A percentile compares a stretch with the other conserved stretches of the same genome.
Conservation (phyloP, 805 yeast species). For the Cyberlindnera bimundalis region DNA sequence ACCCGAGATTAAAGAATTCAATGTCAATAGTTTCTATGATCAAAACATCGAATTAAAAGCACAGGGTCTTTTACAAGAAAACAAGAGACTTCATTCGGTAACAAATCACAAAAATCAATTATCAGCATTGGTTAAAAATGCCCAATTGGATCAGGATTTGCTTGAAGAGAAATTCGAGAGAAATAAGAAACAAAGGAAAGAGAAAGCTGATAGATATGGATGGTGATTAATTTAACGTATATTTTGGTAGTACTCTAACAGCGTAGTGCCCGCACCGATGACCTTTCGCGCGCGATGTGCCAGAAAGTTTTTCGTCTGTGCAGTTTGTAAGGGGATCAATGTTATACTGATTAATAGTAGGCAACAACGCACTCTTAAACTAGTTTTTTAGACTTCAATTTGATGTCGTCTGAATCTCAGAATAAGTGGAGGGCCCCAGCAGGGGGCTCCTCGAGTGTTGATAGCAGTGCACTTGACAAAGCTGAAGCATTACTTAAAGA, state of each 20-base stretch:
- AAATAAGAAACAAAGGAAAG: constrained; percentile 23
- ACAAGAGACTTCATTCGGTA: constrained; percentile 22
- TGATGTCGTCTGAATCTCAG: constrained; percentile 7
- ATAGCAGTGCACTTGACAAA: constrained; percentile 20
- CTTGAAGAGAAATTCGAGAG: constrained; percentile 24
- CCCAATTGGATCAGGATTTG: constrained; percentile 23
- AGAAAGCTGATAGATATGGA: constrained; percentile 23
- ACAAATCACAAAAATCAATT: constrained; percentile 26
- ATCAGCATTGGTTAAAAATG: constrained; percentile 28
- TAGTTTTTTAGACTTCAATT: too few relatives aligned
- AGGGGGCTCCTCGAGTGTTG: constrained; percentile 11
- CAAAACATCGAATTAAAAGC: constrained; percentile 23
- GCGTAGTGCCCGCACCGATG: constrained; percentile 4
- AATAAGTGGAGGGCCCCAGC: constrained; percentile 17
- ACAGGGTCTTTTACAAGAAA: constrained; percentile 22
- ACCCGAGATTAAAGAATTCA: constrained; percentile 22
- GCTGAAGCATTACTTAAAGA: constrained; percentile 15
- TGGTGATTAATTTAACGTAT: too few relatives aligned
- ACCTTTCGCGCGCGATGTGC: neutral
- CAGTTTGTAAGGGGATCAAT: too few relatives aligned
- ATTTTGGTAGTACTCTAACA: too few relatives aligned
- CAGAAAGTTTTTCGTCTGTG: constrained; percentile 5
- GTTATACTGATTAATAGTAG: too few relatives aligned
- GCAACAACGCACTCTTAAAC: too few relatives aligned
- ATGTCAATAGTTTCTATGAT: constrained; percentile 20